Conservation (phyloP, 352 stramenopile genomes). For the Phytophthora brassicae region DNA sequence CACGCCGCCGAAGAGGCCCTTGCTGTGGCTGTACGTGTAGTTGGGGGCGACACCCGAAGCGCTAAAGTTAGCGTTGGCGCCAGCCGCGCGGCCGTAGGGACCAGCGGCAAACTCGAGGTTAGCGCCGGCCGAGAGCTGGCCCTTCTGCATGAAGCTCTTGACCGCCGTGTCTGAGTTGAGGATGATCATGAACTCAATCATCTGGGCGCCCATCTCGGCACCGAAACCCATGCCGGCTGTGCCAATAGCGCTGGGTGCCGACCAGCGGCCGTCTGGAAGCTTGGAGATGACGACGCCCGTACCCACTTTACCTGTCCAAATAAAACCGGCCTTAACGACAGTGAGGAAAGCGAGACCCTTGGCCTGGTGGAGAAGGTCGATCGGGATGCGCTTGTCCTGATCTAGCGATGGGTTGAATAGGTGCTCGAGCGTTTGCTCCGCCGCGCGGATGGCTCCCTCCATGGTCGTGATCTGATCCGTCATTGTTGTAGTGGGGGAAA, state of each 20-base stretch:
- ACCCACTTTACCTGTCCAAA: conserved; percentile 84
- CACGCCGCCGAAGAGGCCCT: conserved; percentile 84
- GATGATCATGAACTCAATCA: conserved; percentile 91
- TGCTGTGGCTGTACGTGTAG: conserved; percentile 90
- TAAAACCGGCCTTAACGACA: conserved; percentile 90
- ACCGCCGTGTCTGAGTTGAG: conserved; percentile 94
- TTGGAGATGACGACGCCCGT: conserved; percentile 94
- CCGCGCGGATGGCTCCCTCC: conserved; percentile 88
- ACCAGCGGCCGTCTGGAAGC: conserved; percentile 94
- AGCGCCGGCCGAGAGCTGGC: conserved; percentile 77
- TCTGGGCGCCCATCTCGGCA: conserved; percentile 72
- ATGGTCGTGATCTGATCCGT: conserved; percentile 89
- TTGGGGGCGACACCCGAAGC: conserved; percentile 75
- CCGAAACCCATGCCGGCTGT: conserved; percentile 89
- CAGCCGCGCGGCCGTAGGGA: conserved; percentile 76
- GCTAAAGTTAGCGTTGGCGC: conserved; percentile 78
- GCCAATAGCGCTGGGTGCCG: conserved; percentile 93
- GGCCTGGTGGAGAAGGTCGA: conserved; percentile 87
- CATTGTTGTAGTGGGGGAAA: conserved; percentile 16
- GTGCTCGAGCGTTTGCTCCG: conserved; percentile 90
- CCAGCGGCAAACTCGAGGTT: conserved; percentile 84
- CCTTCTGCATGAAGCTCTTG: conserved; percentile 88
- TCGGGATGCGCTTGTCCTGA: conserved; percentile 87
- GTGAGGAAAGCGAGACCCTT: conserved; percentile 93
- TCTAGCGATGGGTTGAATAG: conserved; percentile 89